phyloP scores from a whole-genome alignment of 495 filamentous ascomycete genomes.

The Tuber brumale region DNA sequence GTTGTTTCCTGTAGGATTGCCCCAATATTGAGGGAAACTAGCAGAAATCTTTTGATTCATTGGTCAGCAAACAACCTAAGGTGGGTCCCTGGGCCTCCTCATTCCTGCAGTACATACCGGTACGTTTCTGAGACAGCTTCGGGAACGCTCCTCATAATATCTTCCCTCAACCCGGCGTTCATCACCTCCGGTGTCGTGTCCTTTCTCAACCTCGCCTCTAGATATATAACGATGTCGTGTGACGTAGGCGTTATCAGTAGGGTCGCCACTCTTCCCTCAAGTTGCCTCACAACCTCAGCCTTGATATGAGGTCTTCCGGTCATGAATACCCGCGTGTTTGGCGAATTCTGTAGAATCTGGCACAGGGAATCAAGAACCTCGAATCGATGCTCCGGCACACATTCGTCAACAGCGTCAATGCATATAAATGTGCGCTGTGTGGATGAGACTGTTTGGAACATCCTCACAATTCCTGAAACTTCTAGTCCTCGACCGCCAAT shows the following conservation, averaged over 20 bases:
- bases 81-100: not conserved
- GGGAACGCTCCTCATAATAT: not conserved
- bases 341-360: not conserved
- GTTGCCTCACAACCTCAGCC: not conserved
- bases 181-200: not conserved
- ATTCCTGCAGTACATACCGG: no score
- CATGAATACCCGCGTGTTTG: not conserved
- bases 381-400: not conserved
- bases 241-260: not conserved
- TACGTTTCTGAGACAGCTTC: not conserved
- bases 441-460: not conserved
- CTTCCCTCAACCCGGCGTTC: not conserved
- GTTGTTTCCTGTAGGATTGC: not conserved
- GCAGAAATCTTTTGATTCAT: not conserved
- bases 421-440: not conserved
- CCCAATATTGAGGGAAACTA: not conserved
- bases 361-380: not conserved
- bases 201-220: not conserved
- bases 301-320: not conserved
- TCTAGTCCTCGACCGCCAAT: no score
- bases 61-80: not conserved
- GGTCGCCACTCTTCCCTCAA: not conserved
- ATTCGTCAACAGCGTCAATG: not conserved
- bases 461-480: not conserved
- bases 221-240: not conserved